Conservation (phyloP, 192 early-diverging fungal species). For the Lobosporangium transversale region DNA sequence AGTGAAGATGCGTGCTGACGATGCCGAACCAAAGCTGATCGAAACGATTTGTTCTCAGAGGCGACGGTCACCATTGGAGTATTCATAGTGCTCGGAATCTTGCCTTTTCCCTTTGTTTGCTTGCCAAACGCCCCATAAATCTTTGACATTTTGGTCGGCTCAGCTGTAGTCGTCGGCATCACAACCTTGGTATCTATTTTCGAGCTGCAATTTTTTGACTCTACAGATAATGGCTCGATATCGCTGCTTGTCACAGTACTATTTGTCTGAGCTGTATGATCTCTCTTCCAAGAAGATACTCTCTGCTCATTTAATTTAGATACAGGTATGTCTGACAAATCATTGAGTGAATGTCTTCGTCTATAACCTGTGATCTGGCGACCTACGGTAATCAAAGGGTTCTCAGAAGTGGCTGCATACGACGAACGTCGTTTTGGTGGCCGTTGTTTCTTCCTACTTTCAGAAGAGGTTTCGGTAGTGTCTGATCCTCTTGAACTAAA, state of each 20-base stretch:
- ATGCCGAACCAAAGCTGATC: slow-evolving; percentile 14
- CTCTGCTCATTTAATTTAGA: not conserved
- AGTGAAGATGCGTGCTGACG: slow-evolving; percentile 12
- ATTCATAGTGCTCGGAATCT: not conserved
- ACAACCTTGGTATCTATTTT: no score
- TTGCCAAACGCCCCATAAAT: slow-evolving; percentile 36
- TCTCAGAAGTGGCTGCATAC: slow-evolving; percentile 33
- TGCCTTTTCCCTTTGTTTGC: slow-evolving; percentile 20
- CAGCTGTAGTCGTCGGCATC: no score
- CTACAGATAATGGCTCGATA: no score
- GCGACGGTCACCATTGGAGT: not conserved
- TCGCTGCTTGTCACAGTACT: no score
- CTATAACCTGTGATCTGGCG: slow-evolving; percentile 21
- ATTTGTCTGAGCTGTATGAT: no score
- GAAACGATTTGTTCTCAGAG: not conserved
- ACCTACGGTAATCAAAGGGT: slow-evolving; percentile 12
- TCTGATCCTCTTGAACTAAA: slow-evolving; percentile 22
- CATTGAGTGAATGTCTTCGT: slow-evolving; percentile 37
- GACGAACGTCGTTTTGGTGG: slow-evolving; percentile 39
- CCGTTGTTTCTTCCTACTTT: slow-evolving; percentile 14
- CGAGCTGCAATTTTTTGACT: no score
- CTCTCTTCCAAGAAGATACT: not conserved
- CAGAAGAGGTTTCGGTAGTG: not conserved
- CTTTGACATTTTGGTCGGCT: slow-evolving; percentile 15
- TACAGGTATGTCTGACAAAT: not conserved